Evolutionary conservation across 176 grass and related monocot species (phyloP), one percentile per base, ranked within the genome.

Genomic region (Carex scoparia): DNA sequence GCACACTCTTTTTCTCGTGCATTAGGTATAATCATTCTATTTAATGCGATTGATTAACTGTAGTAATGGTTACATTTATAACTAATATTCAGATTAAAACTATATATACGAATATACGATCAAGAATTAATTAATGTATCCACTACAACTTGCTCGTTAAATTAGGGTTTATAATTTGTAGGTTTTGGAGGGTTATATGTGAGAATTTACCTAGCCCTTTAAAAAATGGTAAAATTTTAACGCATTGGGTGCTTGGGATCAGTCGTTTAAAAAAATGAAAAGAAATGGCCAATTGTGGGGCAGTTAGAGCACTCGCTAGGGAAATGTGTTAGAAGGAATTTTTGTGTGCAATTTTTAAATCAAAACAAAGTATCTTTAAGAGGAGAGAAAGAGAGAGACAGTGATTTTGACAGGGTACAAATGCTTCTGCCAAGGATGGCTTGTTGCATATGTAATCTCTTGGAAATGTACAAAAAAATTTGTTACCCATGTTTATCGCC

Each of bases 321-420:
- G 79, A 90, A 81, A 65, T 86, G 86, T 86, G 90, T 71, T 56
- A 15, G 51, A 86, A 61, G 57, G 72, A 86, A 80, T 84, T 80
- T 57, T 84, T 65, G 57, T 65, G 59, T 79, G 10, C 33, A 61
- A 42, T 81, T 68, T 46, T 87, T 92, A 69, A 57, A 84, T 65
- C 16, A 23, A 31, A 7, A 12, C 74, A 92, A 90, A 90, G 86
- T 32, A 71, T 87, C 83, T 74, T 87, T 89, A 61, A 56, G 61
- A 57, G 1, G 28, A 40, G 38, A 40, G 4, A 40, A 40, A 46
- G 51, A 28, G 61, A 28, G 54, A 85, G 69, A 85, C 83, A 82
- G 49, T 88, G 90, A 93, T 87, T 51, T 83, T 90, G 89, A 93
- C 94, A 95, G 62, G 91, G 87, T 89, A 89, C 87, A 93, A 86